Percentiles rank a stretch among this genome's conserved stretches.
These are phyloP conservation scores for Fabrea salina DNA, from an alignment of 169 alveolate genomes.

Conservation along the genomic window DNA sequence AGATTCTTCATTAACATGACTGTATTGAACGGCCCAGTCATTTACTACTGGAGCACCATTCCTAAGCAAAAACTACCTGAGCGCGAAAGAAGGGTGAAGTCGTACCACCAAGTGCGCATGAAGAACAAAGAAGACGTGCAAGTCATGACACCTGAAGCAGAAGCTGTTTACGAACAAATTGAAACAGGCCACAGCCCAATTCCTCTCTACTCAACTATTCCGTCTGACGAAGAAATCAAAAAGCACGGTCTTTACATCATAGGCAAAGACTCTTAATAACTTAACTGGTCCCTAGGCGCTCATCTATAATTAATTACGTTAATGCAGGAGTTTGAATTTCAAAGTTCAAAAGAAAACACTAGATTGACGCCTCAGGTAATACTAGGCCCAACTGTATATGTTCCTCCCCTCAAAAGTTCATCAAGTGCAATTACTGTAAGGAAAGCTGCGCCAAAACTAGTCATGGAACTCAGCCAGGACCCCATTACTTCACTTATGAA, in stretches of 20 bases:
- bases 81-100: neutral
- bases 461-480: no score
- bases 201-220: neutral
- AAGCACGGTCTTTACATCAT: neutral
- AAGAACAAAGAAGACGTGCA: neutral
- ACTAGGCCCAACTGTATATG: no score
- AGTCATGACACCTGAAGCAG: neutral
- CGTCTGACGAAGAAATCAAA: neutral
- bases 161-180: neutral
- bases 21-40: neutral
- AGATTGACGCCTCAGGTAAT: no score
- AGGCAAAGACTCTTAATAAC: neutral
- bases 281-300: no score
- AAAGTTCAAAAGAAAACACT: no score
- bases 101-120: neutral
- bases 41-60: neutral
- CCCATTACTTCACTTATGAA: no score
- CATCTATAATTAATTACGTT: no score
- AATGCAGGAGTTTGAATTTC: no score
- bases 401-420: no score
- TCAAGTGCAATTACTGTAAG: no score
- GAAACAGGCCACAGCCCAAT: neutral
- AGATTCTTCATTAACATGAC: neutral
- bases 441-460: no score
- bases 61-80: no score